Conservation (phyloP, 1,284 basidiomycete genomes). For the Boletus semigastroideus region DNA sequence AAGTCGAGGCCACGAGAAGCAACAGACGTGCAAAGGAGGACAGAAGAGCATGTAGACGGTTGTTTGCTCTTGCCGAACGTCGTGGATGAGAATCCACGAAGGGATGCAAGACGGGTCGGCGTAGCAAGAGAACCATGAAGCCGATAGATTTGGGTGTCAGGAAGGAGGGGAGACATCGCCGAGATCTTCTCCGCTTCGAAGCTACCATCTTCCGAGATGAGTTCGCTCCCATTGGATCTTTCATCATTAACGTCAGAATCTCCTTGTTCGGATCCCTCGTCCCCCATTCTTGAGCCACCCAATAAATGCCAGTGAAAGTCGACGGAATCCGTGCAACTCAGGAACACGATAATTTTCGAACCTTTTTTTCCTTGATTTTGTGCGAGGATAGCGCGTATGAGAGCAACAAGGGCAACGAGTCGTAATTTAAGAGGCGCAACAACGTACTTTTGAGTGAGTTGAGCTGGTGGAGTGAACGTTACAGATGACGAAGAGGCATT, state of each 20-base stretch:
- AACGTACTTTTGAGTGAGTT: conserved; percentile 92
- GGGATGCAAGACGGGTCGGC: conserved; percentile 76
- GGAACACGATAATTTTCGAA: conserved; percentile 87
- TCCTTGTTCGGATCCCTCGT: conserved; percentile 31
- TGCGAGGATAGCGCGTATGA: conserved; percentile 75
- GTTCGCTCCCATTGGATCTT: conserved; percentile 32
- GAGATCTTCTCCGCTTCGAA: conserved; percentile 45
- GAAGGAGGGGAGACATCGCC: conserved; percentile 74
- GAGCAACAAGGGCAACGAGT: conserved; percentile 86
- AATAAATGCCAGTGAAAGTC: conserved; percentile 96
- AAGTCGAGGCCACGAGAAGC: conserved; percentile 98
- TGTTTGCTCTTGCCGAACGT: conserved; percentile 38
- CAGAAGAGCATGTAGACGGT: conserved; percentile 47
- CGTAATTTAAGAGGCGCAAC: conserved; percentile 93
- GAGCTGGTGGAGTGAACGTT: conserved; percentile 92
- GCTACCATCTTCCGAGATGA: conserved; percentile 21
- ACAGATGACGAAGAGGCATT: conserved; percentile 34
- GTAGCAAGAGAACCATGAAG: conserved; percentile 93
- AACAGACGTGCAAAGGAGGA: conserved; percentile 94
- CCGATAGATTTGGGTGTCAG: conserved; percentile 82
- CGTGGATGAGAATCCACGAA: conserved; percentile 75
- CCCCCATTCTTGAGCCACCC: conserved; percentile 74
- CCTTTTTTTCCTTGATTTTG: conserved; percentile 51
- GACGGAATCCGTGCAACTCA: conserved; percentile 96
- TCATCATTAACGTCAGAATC: conserved; percentile 34